Base-by-base conservation (phyloP, 352 stramenopile genomes). In the Phytophthora niederhauseri region DNA sequence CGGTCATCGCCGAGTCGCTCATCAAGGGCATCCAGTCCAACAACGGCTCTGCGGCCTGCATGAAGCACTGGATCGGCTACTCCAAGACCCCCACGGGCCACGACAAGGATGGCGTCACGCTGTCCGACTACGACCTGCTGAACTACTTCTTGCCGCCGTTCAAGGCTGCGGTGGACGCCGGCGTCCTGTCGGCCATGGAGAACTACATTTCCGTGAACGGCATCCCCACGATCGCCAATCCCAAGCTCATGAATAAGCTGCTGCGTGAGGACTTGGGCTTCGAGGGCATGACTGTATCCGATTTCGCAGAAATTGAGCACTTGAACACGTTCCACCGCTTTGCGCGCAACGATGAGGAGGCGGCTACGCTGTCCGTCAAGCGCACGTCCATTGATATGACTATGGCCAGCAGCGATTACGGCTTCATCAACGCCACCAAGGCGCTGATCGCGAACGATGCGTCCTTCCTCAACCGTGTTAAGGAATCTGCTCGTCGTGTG, bases 201-300 rank as follows among this genome's bases (percentile, higher is more conserved):
- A 94, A 72, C 58, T 98, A 98, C 80, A 96, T 91, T 46, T 93
- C 96, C 50, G 64, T 97, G 48, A 97, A 97, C 53, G 91, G 91
- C 19, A 85, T 98, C 17, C 94, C 94, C 0, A 89, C 97, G 8
- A 87, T 96, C 11, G 81, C 80, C 12, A 98, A 93, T 52, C 64
- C 75, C 4, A 84, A 92, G 50, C 80, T 93, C 45, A 77, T 97
- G 30, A 69, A 85, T 20, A 79, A 87, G n/a, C 57, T 98, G 38
- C 64, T 98, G 6, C 80, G 93, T 30, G 60, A 86, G 6, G 73
- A 96, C 46, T 58, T 98, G 63, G 73, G 69, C 8, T 98, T 97
- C 57, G 61, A 93, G 12, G 90, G 91, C 9, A 75, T 97, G 64
- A 57, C 96, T 2, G 90, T 98, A 22, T 97, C 92, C 4, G 93